These are phyloP conservation scores for Dentipellis sp. DNA, from an alignment of 768 basidiomycete species.

Conservation along the genomic window DNA sequence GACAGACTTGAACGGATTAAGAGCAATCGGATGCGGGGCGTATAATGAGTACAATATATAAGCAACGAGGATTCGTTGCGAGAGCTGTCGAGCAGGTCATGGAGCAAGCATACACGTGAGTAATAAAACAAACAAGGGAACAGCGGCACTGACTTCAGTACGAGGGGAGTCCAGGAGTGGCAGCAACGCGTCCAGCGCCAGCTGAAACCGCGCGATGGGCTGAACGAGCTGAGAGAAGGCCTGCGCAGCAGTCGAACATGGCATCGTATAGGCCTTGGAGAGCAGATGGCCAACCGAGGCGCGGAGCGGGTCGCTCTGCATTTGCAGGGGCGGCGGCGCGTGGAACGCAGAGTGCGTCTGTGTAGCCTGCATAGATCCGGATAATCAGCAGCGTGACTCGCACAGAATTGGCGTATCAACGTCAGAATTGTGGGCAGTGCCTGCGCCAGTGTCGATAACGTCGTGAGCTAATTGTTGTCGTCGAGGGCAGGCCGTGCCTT, in stretches of 20 bases:
- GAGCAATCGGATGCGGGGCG: constrained; percentile 66
- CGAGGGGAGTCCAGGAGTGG: constrained; percentile 47
- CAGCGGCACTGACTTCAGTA: constrained; percentile 11
- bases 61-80: constrained; percentile 67
- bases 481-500: too few species aligned
- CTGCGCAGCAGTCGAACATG: constrained; percentile 70
- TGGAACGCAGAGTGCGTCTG: constrained; percentile 18
- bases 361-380: neutral
- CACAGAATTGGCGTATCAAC: neutral
- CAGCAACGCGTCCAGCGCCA: constrained; percentile 74
- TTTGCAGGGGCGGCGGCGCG: constrained; percentile 24
- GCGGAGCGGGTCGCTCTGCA: constrained; percentile 39
- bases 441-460: too few species aligned
- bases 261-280: constrained; percentile 53
- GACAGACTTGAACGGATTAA: constrained; percentile 77
- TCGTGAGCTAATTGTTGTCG: too few species aligned
- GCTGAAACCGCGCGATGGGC: constrained; percentile 69
- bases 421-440: too few species aligned
- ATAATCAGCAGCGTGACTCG: neutral
- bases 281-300: constrained; percentile 64
- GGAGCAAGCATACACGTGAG: neutral
- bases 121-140: neutral
- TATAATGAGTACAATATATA: constrained; percentile 77
- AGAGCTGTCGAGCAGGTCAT: constrained; percentile 32
- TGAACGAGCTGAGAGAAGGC: constrained; percentile 71